Evolutionary conservation across 2,329 filamentous ascomycete genomes (phyloP), one percentile per base, ranked within the genome.

Genomic region (Talaromyces pinophilus): DNA sequence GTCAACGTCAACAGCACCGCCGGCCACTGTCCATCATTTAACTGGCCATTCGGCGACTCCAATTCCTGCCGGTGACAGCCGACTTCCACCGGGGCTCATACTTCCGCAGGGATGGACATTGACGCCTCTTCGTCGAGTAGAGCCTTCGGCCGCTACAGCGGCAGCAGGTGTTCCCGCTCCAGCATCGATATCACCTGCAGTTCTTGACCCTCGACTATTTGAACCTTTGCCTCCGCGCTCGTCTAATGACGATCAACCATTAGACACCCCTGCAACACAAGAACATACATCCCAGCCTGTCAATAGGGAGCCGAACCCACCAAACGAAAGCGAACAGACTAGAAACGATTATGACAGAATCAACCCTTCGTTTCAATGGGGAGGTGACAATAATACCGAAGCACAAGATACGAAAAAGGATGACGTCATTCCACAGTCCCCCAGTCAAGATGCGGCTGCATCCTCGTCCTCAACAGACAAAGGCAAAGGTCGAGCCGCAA

Each of bases 21-120:
- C 55, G 10, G n/a, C 75, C 70, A 19, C 77, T 76, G 59, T 74
- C 76, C 63, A 69, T 71, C 52, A 72, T 13, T 19, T 63, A 13
- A 59, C 74, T 19, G 70, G 72, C 42, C 70, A 75, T 15, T 69
- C 72, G 48, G 70, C 76, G 63, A 67, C 72, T 62, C 70, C 73
- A 10, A 71, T 84, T 59, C 69, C 68, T 28, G 74, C 78, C 44
- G 83, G 82, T 10, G 80, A 84, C 68, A 72, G 79, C 59, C 75
- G 79, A 62, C 73, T 87, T 42, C 85, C 85, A 10, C 77, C 79
- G 62, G 85, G 85, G 2, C 72, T 87, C 61, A 79, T 73, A 7
- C 72, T 87, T 30, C 85, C 85, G 6, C 79, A 81, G 65, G 85
- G 85, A 11, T 87, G 83, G 83, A 80, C 80, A 6, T 68, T 84